Evolutionary conservation across 352 stramenopile genomes (phyloP), one percentile per base, ranked within the genome.

Genomic region (Phytophthora sp.): DNA sequence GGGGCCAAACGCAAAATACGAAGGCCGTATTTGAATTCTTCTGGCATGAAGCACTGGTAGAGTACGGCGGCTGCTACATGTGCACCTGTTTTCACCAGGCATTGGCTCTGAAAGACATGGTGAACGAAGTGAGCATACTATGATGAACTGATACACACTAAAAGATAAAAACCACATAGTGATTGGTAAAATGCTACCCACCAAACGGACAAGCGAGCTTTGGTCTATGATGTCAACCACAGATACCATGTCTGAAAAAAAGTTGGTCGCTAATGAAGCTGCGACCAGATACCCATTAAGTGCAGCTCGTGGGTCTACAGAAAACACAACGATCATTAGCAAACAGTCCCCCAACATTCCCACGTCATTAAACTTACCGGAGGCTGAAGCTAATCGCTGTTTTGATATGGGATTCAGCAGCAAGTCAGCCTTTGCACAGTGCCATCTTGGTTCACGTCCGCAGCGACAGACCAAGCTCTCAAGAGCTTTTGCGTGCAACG

Each of bases 221-320:
- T 93, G 87, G 62, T 95, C 84, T 15, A 95, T 92, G 35, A 92
- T 87, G 34, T 93, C 82, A 12, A 88, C 77, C 15, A 91, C 82
- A 0, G 82, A 88, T 7, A 72, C 62, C 64, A 78, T 75, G 43
- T 94, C 85, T 0, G 80, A 76, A 41, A 95, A 95, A 52, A 88
- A 91, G 61, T 95, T 93, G 24, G 87, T 95, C 2, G 87, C 87
- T 5, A 95, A 55, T 20, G 80, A 92, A 12, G 87, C 84, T 9
- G 87, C 87, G 26, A 85, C 79, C 49, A 95, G 62, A 57, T 93
- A 95, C 12, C 78, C 74, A n/a, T 79, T 77, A 12, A 95, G 60
- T 7, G 87, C 82, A n/a, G 69, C 66, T 8, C 66, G 76, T 1
- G 84, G 86, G 51, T 95, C 87, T 95, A 53, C 4, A n/a, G 55